phyloP scores from a whole-genome alignment of 2,329 filamentous ascomycete genomes.

The Berkeleyomyces rouxiae region DNA sequence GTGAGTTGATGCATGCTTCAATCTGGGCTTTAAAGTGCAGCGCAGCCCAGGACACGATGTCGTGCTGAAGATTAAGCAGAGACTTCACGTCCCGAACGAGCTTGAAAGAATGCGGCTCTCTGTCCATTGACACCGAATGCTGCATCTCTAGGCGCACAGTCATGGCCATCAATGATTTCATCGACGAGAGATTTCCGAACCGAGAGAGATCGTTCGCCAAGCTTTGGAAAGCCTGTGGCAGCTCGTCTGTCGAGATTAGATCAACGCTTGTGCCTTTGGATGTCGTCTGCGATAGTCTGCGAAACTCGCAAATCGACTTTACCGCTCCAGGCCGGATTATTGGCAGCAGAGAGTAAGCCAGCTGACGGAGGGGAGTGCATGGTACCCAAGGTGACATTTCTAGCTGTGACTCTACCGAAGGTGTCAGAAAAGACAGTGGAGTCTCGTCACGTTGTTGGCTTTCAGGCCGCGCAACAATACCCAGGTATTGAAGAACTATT shows the following conservation, averaged over 20 bases:
- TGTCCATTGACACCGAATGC: slow-evolving; percentile 18
- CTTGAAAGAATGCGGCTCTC: slow-evolving; percentile 14
- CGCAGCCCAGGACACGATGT: slow-evolving; percentile 33
- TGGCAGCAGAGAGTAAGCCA: slow-evolving; percentile 37
- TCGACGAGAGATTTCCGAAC: background rate
- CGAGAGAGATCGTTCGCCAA: background rate
- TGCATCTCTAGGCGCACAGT: slow-evolving; percentile 13
- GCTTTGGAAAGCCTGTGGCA: slow-evolving; percentile 6
- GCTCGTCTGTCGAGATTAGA: slow-evolving; percentile 20
- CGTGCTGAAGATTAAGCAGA: slow-evolving; percentile 17
- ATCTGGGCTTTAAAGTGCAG: slow-evolving; percentile 46
- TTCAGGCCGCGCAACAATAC: slow-evolving; percentile 14
- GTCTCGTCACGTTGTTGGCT: slow-evolving; percentile 11
- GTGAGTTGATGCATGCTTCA: slow-evolving; percentile 32
- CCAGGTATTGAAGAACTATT: slow-evolving; percentile 20
- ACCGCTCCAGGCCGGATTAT: slow-evolving; percentile 12
- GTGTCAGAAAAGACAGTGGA: slow-evolving; percentile 43
- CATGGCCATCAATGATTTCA: slow-evolving; percentile 6
- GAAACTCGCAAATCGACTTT: slow-evolving; percentile 22
- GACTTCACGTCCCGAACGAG: background rate
- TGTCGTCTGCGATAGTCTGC: slow-evolving; percentile 19
- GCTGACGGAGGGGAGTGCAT: slow-evolving; percentile 30
- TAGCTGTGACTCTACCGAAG: slow-evolving; percentile 36
- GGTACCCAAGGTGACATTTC: slow-evolving; percentile 33
- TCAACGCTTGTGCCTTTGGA: slow-evolving; percentile 6